Conservation (phyloP, 106 monocot species). For the Dactylorhiza incarnata region DNA sequence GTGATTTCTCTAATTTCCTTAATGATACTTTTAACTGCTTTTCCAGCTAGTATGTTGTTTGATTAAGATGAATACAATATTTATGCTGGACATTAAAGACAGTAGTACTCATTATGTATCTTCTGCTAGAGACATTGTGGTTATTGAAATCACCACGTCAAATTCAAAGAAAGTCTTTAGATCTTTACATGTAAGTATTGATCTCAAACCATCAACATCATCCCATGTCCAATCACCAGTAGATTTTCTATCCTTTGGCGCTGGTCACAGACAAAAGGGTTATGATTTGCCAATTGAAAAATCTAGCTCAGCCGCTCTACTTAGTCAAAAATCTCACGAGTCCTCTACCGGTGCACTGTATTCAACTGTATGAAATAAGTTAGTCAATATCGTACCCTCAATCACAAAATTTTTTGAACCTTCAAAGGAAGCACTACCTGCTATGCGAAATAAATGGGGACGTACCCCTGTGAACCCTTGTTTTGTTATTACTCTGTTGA, state of each 20-base stretch:
- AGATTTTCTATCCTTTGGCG: conserved; percentile 1
- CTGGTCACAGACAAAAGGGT: conserved; percentile 4
- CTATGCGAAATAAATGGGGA: conserved; percentile 35
- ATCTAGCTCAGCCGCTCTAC: conserved; percentile 1
- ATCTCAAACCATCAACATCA: conserved; percentile 1
- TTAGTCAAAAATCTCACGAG: not conserved
- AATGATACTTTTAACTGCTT: not conserved
- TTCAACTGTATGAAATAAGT: conserved; percentile 13
- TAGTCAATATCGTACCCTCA: conserved; percentile 14
- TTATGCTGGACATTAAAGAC: conserved; percentile 12
- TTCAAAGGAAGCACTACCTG: conserved; percentile 15
- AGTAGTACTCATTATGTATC: conserved; percentile 12
- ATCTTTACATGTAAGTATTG: conserved; percentile 6
- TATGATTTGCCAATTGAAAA: conserved; percentile 10
- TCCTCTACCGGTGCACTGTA: conserved; percentile 5
- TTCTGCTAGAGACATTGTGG: not conserved
- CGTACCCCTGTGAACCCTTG: conserved; percentile 39
- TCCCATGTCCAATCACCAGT: not conserved
- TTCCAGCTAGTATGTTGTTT: not conserved
- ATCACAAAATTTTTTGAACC: conserved; percentile 13
- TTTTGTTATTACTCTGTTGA: conserved; percentile 7
- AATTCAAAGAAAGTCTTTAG: not conserved
- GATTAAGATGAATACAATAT: not conserved
- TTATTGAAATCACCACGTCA: conserved; percentile 7
- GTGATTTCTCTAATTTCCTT: not conserved